These are phyloP conservation scores for Miscanthus lutarioriparius DNA, from an alignment of 176 grass and related monocot genomes.

Conservation along the genomic window DNA sequence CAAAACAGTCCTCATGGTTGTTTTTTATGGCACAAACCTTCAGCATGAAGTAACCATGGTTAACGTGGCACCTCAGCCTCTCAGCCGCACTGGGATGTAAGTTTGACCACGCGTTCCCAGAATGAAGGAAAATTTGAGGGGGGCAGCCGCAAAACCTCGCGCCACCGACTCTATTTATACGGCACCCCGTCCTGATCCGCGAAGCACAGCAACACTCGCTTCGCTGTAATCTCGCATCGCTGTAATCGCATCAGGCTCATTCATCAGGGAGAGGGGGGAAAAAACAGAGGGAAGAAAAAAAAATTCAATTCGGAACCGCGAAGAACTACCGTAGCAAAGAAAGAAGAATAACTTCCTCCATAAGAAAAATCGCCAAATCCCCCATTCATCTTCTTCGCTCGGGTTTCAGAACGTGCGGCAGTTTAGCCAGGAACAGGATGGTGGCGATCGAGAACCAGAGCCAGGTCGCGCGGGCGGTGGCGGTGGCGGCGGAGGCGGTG, in stretches of 20 bases:
- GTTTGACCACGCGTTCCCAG: background rate
- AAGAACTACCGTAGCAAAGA: background rate
- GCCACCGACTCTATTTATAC: slow-evolving; percentile 48
- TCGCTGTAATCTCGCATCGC: slow-evolving; percentile 6
- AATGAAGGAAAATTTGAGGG: background rate
- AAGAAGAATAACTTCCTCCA: background rate
- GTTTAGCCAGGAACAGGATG: slow-evolving; percentile 48
- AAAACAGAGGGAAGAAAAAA: background rate
- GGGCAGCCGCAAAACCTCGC: slow-evolving; percentile 15
- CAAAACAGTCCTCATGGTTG: background rate
- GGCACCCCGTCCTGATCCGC: background rate
- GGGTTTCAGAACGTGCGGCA: background rate
- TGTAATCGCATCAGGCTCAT: background rate
- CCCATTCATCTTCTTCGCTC: background rate
- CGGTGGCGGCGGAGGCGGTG: background rate
- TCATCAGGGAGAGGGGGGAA: background rate
- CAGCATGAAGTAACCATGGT: background rate
- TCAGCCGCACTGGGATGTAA: background rate
- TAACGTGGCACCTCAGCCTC: background rate
- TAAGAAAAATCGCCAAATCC: background rate
- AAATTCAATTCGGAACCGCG: background rate
- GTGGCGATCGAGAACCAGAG: slow-evolving; percentile 63
- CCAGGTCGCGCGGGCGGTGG: slow-evolving; percentile 7
- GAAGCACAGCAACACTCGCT: background rate
- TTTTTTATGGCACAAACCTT: background rate